phyloP scores from a whole-genome alignment of 2,329 filamentous ascomycete species.

The Fusarium verrucosum region DNA sequence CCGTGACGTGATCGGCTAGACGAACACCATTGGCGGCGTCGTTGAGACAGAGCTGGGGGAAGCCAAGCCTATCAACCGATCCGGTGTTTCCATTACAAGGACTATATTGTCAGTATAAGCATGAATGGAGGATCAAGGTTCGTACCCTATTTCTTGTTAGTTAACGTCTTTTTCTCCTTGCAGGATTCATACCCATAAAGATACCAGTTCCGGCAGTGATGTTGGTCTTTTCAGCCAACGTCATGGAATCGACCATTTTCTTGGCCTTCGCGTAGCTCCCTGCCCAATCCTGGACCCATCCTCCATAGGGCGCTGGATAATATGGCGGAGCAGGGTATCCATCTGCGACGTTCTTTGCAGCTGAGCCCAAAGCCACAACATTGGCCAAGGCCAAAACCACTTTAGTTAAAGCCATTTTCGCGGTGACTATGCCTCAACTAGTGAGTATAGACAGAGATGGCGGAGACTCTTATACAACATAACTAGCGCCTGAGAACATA shows the following conservation, averaged over 20 bases:
- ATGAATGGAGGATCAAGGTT: fast-evolving
- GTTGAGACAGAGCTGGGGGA: slow-evolving; percentile 76
- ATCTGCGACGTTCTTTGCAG: slow-evolving; percentile 9
- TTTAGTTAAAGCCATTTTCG: slow-evolving; percentile 3
- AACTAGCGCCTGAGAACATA: not conserved
- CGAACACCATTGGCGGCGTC: slow-evolving; percentile 77
- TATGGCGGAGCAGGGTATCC: slow-evolving; percentile 62
- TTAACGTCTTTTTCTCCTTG: not conserved
- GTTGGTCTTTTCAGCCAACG: slow-evolving; percentile 82
- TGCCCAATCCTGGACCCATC: slow-evolving; percentile 74
- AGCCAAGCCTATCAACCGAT: slow-evolving; percentile 73
- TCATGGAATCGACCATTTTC: slow-evolving; percentile 76
- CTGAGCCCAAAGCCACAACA: slow-evolving; percentile 1
- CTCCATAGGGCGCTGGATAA: slow-evolving; percentile 77
- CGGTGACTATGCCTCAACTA: not conserved
- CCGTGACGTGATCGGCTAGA: slow-evolving; percentile 77
- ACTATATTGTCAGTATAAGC: slow-evolving; percentile 46
- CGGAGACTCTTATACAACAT: not conserved
- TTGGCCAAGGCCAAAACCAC: not conserved
- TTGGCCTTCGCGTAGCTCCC: slow-evolving; percentile 76
- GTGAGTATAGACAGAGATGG: not conserved
- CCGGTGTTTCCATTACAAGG: slow-evolving; percentile 81
- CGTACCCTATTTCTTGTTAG: slow-evolving; percentile 29
- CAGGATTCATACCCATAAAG: slow-evolving; percentile 66
- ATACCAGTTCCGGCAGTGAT: slow-evolving; percentile 76